These are phyloP conservation scores for Xylariaceae sp. DNA, from an alignment of 2,329 filamentous ascomycete genomes.

Conservation along the genomic window DNA sequence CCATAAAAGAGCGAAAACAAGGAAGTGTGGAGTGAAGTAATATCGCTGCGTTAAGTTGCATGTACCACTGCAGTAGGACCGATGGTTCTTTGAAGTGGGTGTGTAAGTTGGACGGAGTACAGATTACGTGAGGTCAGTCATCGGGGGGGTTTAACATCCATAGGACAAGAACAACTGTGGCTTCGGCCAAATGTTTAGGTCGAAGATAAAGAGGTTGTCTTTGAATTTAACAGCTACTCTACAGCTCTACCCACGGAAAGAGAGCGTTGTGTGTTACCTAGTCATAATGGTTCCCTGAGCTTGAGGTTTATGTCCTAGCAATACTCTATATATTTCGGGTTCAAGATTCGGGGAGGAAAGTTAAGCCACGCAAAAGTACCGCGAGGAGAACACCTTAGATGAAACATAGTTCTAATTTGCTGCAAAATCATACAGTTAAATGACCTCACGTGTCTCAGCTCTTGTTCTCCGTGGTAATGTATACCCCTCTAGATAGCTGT, in stretches of 20 bases:
- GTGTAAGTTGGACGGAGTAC: constrained; percentile 5
- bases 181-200: constrained; percentile 9
- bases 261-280: too few species aligned
- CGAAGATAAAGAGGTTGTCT: not conserved
- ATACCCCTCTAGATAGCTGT: too few species aligned
- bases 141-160: too few species aligned
- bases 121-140: constrained; percentile 19
- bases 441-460: not conserved
- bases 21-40: constrained; percentile 11
- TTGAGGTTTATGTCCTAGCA: too few species aligned
- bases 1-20: not conserved
- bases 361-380: not conserved
- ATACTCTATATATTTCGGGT: not conserved
- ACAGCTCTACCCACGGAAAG: not conserved
- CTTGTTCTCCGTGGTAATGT: too few species aligned
- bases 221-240: not conserved
- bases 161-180: constrained; percentile 1
- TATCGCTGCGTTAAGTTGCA: constrained; percentile 7
- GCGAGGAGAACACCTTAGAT: not conserved
- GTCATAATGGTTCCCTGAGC: not conserved
- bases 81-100: constrained; percentile 21
- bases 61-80: not conserved
- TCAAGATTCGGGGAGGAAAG: not conserved
- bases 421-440: constrained; percentile 1
- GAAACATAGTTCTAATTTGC: not conserved